A percentile compares a stretch with the other conserved stretches of the same genome.
These are phyloP conservation scores for Akanthomyces lecanii DNA, from an alignment of 2,329 filamentous ascomycete genomes.

Conservation along the genomic window DNA sequence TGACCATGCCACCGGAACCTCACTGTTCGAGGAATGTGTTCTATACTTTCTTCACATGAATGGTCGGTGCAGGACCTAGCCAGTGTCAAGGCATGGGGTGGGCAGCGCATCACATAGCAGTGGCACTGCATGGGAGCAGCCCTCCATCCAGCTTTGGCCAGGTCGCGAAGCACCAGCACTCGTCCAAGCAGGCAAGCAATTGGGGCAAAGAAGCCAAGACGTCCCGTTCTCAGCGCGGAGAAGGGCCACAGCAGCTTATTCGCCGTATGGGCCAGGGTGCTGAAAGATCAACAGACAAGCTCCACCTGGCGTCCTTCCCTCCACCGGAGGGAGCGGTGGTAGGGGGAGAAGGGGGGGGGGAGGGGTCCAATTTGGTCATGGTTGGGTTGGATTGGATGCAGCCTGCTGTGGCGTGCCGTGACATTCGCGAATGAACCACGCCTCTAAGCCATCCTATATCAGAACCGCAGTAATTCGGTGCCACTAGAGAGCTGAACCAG, in stretches of 20 bases:
- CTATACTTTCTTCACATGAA: no score
- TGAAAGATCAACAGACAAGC: slow-evolving; percentile 10
- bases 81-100: background rate
- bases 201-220: background rate
- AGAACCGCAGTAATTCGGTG: background rate
- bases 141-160: background rate
- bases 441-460: slow-evolving; percentile 11
- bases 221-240: background rate
- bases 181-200: background rate
- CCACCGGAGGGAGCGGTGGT: slow-evolving; percentile 10
- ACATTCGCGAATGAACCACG: slow-evolving; percentile 12
- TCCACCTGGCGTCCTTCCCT: slow-evolving; percentile 9
- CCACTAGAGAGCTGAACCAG: slow-evolving; percentile 14
- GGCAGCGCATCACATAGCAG: background rate
- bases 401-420: slow-evolving; percentile 11
- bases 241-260: background rate
- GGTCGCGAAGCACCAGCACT: background rate
- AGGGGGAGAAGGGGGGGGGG: background rate
- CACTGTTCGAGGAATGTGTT: background rate
- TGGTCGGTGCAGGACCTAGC: background rate
- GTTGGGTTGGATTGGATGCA: background rate
- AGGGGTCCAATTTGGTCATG: background rate
- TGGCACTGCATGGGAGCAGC: background rate
- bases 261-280: background rate
- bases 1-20: background rate